A percentile compares a stretch with the other conserved stretches of the same genome.
Evolutionary conservation across 2,329 filamentous ascomycete species (phyloP).

Genomic region (Colletotrichum falcatum): DNA sequence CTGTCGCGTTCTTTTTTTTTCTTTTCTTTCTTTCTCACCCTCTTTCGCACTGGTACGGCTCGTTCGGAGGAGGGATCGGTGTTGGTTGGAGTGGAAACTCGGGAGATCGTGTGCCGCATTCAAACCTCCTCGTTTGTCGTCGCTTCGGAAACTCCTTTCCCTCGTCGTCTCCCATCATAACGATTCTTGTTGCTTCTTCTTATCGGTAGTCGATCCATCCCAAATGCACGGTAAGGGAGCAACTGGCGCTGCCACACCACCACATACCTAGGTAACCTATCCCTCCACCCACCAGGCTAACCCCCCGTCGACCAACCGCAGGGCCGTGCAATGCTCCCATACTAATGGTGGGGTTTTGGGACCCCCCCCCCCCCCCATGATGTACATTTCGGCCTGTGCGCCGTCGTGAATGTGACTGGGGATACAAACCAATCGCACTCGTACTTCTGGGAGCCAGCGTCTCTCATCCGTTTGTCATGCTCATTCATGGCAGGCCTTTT

Average conservation of each 20-base stretch:
- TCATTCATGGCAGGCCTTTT: neutral
- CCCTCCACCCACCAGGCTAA: neutral
- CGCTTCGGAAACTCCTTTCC: constrained; percentile 2
- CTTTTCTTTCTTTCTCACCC: neutral
- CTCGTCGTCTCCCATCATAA: constrained; percentile 4
- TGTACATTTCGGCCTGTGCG: constrained; percentile 32
- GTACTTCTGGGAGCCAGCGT: constrained; percentile 13
- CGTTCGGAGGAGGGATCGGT: constrained; percentile 27
- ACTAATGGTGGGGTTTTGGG: constrained; percentile 23
- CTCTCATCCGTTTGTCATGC: constrained; percentile 14
- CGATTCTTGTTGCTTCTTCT: constrained; percentile 9
- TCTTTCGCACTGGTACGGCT: constrained; percentile 20
- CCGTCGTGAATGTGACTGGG: constrained; percentile 25
- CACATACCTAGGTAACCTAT: neutral
- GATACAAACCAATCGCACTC: constrained; percentile 29
- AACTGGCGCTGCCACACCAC: constrained; percentile 15
- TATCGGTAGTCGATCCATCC: constrained; percentile 11
- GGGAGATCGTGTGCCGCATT: neutral
- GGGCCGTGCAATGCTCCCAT: constrained; percentile 31
- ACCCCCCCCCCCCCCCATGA: no score
- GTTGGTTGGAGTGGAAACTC: constrained; percentile 16
- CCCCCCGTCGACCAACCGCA: constrained; percentile 13
- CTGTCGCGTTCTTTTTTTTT: neutral
- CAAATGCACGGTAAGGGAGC: constrained; percentile 19
- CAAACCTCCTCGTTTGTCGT: constrained; percentile 25